Evolutionary conservation across 495 filamentous ascomycete species (phyloP).

Genomic region (Hypoxylon trugodes): DNA sequence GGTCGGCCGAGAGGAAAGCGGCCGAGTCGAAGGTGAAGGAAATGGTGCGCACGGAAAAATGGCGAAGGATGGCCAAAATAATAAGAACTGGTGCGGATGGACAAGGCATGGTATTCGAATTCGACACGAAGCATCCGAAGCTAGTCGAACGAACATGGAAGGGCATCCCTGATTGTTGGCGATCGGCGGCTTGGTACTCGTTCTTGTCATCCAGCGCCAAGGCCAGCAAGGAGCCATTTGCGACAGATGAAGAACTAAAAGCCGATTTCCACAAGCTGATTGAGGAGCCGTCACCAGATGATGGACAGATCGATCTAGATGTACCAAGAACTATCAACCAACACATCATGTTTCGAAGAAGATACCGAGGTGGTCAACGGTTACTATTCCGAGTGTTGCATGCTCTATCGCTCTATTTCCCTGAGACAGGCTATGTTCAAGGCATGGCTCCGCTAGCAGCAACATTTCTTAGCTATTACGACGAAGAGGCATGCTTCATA

Average conservation of each 20-base stretch:
- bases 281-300: conserved; percentile 79
- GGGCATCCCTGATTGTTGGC: conserved; percentile 96
- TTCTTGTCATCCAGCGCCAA: conserved; percentile 89
- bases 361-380: conserved; percentile 91
- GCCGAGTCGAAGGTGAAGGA: conserved; percentile 79
- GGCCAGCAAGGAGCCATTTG: conserved; percentile 60
- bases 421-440: conserved; percentile 94
- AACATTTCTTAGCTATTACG: conserved; percentile 94
- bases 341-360: conserved; percentile 95
- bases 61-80: conserved; percentile 92
- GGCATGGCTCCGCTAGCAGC: conserved; percentile 96
- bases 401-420: conserved; percentile 88
- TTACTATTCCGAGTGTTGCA: conserved; percentile 93
- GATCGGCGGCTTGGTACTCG: conserved; percentile 91
- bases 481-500: conserved; percentile 92
- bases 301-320: conserved; percentile 97
- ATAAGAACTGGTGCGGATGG: conserved; percentile 63
- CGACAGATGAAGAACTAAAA: conserved; percentile 76
- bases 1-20: conserved; percentile 63
- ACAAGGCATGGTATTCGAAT: conserved; percentile 89
- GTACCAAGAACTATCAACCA: conserved; percentile 94
- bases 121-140: conserved; percentile 84
- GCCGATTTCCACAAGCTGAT: conserved; percentile 73
- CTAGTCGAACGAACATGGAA: conserved; percentile 95
- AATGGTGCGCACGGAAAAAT: conserved; percentile 87